Evolutionary conservation across 148 eudicot species (phyloP).

Genomic region (Pharnaceum exiguum): DNA sequence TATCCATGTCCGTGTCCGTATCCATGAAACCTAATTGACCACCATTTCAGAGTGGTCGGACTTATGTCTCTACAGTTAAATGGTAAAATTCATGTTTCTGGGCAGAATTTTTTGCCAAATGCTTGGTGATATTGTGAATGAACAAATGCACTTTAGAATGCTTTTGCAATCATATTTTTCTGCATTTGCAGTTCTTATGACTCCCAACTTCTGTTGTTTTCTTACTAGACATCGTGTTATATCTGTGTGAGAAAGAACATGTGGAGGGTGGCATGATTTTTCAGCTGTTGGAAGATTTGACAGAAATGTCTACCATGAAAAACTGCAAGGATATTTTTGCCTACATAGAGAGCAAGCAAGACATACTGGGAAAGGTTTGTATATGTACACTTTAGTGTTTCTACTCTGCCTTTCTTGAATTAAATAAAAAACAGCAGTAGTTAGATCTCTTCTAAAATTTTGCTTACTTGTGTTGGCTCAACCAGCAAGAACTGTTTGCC

Average conservation of each 20-base stretch:
- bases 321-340: conserved; percentile 93
- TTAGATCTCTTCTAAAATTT: conserved; percentile 1
- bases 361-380: conserved; percentile 86
- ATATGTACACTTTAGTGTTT: no score
- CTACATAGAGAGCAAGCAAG: conserved; percentile 97
- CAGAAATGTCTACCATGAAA: conserved; percentile 99
- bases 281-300: conserved; percentile 93
- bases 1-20: no score
- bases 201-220: neutral
- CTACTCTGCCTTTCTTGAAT: no score
- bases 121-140: no score
- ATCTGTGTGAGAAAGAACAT: conserved; percentile 97
- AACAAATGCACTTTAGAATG: no score
- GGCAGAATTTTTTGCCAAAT: no score
- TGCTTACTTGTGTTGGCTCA: conserved; percentile 14
- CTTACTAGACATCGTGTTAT: conserved; percentile 72
- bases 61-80: no score
- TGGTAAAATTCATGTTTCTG: no score
- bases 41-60: no score
- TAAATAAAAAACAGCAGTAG: no score
- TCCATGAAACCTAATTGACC: no score
- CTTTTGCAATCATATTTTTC: no score
- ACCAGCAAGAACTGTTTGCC: conserved; percentile 89
- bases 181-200: neutral
- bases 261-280: conserved; percentile 98